Evolutionary conservation across 441 rosid species (phyloP).

Genomic region (Jatropha multifida): DNA sequence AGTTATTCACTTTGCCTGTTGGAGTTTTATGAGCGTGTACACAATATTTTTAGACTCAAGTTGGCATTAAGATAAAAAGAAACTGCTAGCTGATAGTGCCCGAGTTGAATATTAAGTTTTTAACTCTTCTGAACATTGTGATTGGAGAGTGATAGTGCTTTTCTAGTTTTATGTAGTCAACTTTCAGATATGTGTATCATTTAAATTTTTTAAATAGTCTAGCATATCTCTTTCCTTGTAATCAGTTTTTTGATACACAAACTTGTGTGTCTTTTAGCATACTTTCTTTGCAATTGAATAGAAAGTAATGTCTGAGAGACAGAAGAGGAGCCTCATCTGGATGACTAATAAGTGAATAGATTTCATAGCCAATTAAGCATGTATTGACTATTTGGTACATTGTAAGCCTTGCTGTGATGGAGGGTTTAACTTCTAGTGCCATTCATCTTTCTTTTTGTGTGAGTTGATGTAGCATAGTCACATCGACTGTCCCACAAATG

Average conservation of each 20-base stretch:
- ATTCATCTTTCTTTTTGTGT: not conserved
- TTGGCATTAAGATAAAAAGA: not conserved
- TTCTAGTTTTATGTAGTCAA: not conserved
- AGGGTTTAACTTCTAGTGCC: not conserved
- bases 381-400: not conserved
- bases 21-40: not conserved
- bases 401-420: not conserved
- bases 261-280: not conserved
- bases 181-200: not conserved
- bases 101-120: not conserved
- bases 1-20: not conserved
- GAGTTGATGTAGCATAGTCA: not conserved
- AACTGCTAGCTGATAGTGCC: not conserved
- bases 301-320: no score
- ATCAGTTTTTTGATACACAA: constrained; percentile 4
- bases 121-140: not conserved
- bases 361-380: not conserved
- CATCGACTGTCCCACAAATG: not conserved
- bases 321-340: not conserved
- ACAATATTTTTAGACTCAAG: not conserved
- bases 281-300: not conserved
- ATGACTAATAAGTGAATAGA: not conserved
- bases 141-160: not conserved
- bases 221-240: not conserved
- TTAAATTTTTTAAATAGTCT: constrained; percentile 2